Evolutionary conservation across 2,329 filamentous ascomycete species (phyloP), one percentile per base, ranked within the genome.

Genomic region (Ophiostoma sp.): DNA sequence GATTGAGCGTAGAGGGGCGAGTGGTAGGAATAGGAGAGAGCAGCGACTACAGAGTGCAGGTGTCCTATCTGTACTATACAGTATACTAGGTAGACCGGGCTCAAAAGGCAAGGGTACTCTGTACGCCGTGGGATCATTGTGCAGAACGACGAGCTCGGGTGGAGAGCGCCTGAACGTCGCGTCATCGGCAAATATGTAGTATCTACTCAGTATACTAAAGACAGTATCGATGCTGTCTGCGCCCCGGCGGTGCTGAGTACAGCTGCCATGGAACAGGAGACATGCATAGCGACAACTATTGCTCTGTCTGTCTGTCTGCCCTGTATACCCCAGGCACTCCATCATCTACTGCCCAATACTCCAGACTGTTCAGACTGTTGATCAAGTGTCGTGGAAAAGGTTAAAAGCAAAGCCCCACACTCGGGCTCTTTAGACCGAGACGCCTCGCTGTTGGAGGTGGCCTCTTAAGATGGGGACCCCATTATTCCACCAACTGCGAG

Each of bases 401-500:
- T 36, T 35, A 23, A 62, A 31, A 48, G 65, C n/a, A 35, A 68
- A 33, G 44, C 67, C 67, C 67, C 67, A 67, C 65, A 54, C 66
- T 67, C 41, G 67, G 65, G 64, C 39, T 71, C 48, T 69, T 69
- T 71, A 67, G 70, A 62, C 70, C 67, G 70, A 71, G 65, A 52
- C 64, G 36, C 11, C 62, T 52, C 39, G 35, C 36, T 27, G 35
- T 10, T 62, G 36, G 64, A 54, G 41, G 48, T 35, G 35, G 31
- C 15, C 52, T 13, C 10, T 54, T 4, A 8, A 7, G 27, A n/a
- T 36, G 23, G 35, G 35, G 36, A 36, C 48, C 52, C 54, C 62
- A 68, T 31, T 71, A 71, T 71, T 71, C 70, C 70, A 71, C 70
- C 70, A 71, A 71, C 70, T 62, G 52, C 70, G 44, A 39, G 36